Evolutionary conservation across 345 rosid species (phyloP).

Genomic region (Toxicodendron radicans): DNA sequence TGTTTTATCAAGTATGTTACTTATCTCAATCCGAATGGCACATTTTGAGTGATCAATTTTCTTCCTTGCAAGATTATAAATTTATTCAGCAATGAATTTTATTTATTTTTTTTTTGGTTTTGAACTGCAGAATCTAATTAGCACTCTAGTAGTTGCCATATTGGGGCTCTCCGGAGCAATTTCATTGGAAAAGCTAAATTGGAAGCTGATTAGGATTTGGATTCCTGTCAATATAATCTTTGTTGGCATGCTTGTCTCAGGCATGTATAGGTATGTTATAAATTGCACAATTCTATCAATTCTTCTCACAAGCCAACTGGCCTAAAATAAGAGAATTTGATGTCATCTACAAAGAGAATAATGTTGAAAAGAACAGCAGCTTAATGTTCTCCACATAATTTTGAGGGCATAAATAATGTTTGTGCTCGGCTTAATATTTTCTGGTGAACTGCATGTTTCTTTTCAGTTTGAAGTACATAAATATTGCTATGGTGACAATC

Average conservation of each 20-base stretch:
- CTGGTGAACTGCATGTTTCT: conserved; percentile 12
- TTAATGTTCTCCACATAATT: too few species aligned
- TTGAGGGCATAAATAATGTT: too few species aligned
- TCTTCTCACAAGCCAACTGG: too few species aligned
- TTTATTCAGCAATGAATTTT: background rate
- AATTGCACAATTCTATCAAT: conserved; percentile 2
- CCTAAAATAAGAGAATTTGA: too few species aligned
- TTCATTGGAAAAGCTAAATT: conserved; percentile 74
- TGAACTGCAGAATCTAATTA: conserved; percentile 71
- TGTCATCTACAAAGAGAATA: background rate
- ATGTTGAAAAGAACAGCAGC: background rate
- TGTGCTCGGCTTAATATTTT: conserved; percentile 10
- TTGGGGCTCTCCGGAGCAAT: conserved; percentile 53
- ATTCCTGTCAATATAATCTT: conserved; percentile 89
- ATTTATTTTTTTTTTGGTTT: conserved; percentile 10
- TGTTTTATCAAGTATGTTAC: conserved; percentile 82
- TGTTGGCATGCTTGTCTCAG: conserved; percentile 89
- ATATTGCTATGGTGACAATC: conserved; percentile 94
- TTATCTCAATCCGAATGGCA: background rate
- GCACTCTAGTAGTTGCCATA: conserved; percentile 60
- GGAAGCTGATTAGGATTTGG: conserved; percentile 84
- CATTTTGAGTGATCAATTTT: too few species aligned
- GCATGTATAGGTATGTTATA: conserved; percentile 83
- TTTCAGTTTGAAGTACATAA: conserved; percentile 87
- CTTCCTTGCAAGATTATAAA: background rate